Conservation (phyloP, 2,329 filamentous ascomycete species). For the Pezicula carpinea region DNA sequence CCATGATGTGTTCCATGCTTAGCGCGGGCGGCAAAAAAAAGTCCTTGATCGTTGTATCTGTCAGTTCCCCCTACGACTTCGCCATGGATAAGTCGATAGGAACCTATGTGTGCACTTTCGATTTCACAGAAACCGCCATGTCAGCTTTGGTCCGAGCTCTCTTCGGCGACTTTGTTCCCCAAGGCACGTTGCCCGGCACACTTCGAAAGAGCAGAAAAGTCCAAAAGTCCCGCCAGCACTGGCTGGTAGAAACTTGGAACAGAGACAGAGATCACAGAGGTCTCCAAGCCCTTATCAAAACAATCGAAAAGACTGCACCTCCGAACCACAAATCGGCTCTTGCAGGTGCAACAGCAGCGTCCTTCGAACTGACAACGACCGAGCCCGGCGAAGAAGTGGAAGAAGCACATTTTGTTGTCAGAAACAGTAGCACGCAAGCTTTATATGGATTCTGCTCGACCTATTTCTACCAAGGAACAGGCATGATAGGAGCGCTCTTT, state of each 20-base stretch:
- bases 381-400: conserved; percentile 58
- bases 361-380: conserved; percentile 60
- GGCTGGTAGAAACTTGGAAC: conserved; percentile 88
- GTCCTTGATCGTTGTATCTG: conserved; percentile 83
- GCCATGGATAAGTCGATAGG: conserved; percentile 86
- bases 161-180: conserved; percentile 66
- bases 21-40: conserved; percentile 76
- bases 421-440: conserved; percentile 87
- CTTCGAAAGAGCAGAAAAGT: conserved; percentile 83
- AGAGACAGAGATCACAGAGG: conserved; percentile 69
- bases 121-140: conserved; percentile 91
- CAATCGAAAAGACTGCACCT: conserved; percentile 61
- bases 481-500: conserved; percentile 80
- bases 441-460: conserved; percentile 91
- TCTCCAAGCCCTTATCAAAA: conserved; percentile 69
- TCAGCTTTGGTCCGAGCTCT: conserved; percentile 77
- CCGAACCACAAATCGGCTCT: conserved; percentile 61
- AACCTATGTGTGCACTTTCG: conserved; percentile 92
- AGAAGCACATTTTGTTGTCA: conserved; percentile 85
- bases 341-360: conserved; percentile 62
- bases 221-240: conserved; percentile 85
- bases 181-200: conserved; percentile 63
- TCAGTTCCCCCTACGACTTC: conserved; percentile 95
- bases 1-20: conserved; percentile 89
- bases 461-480: conserved; percentile 65